Conservation (phyloP, 768 basidiomycete genomes). For the Strobilomyces dryophilus region DNA sequence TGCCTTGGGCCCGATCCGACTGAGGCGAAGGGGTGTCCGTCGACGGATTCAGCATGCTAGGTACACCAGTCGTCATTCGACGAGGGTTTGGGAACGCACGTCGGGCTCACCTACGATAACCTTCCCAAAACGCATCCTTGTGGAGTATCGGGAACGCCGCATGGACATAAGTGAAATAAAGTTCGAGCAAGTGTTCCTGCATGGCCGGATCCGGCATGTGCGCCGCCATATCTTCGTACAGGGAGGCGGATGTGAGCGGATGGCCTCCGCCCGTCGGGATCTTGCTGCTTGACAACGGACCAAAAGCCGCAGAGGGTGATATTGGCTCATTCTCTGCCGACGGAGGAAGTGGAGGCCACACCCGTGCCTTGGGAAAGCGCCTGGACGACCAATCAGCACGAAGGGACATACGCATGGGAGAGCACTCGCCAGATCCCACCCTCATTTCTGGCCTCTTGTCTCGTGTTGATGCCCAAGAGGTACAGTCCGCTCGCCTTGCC, state of each 20-base stretch:
- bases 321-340: constrained; percentile 23
- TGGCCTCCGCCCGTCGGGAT: constrained; percentile 7
- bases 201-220: constrained; percentile 52
- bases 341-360: constrained; percentile 66
- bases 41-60: constrained; percentile 24
- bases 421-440: constrained; percentile 70
- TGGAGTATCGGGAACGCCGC: constrained; percentile 73
- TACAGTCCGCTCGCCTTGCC: constrained; percentile 82
- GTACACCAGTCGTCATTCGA: not conserved
- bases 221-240: constrained; percentile 36
- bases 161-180: constrained; percentile 84
- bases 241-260: constrained; percentile 22
- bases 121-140: constrained; percentile 63
- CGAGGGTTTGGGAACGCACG: not conserved
- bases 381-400: constrained; percentile 33
- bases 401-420: constrained; percentile 5
- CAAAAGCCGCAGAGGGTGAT: constrained; percentile 7
- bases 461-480: constrained; percentile 58
- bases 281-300: constrained; percentile 5
- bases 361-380: constrained; percentile 85
- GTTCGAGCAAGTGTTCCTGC: constrained; percentile 66
- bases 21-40: constrained; percentile 32
- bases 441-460: constrained; percentile 62
- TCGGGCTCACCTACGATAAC: constrained; percentile 41
- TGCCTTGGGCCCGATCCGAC: constrained; percentile 17